Conservation (phyloP, 352 stramenopile genomes). For the Phytophthora europaea region DNA sequence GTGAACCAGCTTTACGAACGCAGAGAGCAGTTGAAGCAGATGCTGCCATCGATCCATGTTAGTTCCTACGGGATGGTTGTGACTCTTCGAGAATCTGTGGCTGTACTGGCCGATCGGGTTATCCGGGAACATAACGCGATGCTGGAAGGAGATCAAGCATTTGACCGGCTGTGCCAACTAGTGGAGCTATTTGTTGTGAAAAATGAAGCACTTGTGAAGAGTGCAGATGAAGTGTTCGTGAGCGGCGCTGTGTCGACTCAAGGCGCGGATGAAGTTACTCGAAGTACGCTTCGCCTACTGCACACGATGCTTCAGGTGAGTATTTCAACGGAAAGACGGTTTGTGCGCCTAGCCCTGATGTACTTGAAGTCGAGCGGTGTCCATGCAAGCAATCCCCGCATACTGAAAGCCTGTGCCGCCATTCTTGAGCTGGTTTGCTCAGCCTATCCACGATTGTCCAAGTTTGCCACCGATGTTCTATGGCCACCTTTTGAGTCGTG, state of each 20-base stretch:
- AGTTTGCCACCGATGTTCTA: slow-evolving; percentile 43
- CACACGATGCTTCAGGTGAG: slow-evolving; percentile 46
- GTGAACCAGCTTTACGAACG: slow-evolving; percentile 38
- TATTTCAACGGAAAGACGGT: slow-evolving; percentile 38
- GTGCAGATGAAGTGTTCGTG: not conserved
- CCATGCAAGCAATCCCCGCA: slow-evolving; percentile 18
- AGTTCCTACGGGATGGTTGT: slow-evolving; percentile 50
- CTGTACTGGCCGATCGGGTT: slow-evolving; percentile 42
- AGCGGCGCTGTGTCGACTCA: slow-evolving; percentile 29
- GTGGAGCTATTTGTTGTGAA: slow-evolving; percentile 49
- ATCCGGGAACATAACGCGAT: slow-evolving; percentile 44
- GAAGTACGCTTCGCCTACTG: slow-evolving; percentile 47
- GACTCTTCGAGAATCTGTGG: slow-evolving; percentile 44
- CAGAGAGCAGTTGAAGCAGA: slow-evolving; percentile 54
- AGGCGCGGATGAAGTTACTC: slow-evolving; percentile 34
- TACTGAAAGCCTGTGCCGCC: slow-evolving; percentile 23
- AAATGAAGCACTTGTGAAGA: slow-evolving; percentile 39
- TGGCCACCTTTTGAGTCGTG: slow-evolving; percentile 52
- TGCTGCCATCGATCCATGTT: slow-evolving; percentile 61
- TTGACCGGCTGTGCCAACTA: slow-evolving; percentile 50
- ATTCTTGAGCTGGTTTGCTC: slow-evolving; percentile 44
- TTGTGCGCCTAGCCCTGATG: slow-evolving; percentile 43
- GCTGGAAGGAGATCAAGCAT: slow-evolving; percentile 43
- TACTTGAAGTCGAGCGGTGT: slow-evolving; percentile 46
- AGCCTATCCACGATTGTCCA: slow-evolving; percentile 34